phyloP scores from a whole-genome alignment of 2,329 filamentous ascomycete genomes.

The Colletotrichum gigasporum region DNA sequence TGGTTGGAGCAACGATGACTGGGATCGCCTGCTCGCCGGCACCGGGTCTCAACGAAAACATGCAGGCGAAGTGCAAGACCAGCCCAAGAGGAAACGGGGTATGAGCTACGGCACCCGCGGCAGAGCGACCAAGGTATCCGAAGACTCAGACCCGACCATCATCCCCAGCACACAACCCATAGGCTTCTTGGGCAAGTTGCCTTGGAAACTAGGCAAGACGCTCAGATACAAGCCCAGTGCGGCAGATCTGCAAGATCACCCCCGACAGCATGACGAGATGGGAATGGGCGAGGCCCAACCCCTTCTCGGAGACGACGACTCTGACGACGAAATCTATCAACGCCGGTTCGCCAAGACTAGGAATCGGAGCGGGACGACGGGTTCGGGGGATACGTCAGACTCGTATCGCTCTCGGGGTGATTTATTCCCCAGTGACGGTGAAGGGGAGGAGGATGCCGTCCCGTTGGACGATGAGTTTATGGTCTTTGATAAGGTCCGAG shows the following conservation, averaged over 20 bases:
- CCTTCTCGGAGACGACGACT: conserved; percentile 60
- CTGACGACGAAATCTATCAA: conserved; percentile 40
- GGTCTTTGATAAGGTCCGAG: conserved; percentile 80
- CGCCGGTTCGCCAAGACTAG: conserved; percentile 52
- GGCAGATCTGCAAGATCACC: conserved; percentile 89
- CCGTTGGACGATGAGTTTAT: conserved; percentile 93
- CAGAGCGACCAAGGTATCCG: conserved; percentile 47
- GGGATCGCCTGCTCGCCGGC: conserved; percentile 83
- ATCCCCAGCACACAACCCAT: conserved; percentile 88
- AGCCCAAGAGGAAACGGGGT: conserved; percentile 77
- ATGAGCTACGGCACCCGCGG: conserved; percentile 90
- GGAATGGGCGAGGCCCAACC: conserved; percentile 71
- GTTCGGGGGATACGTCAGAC: conserved; percentile 83
- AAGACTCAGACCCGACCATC: conserved; percentile 86
- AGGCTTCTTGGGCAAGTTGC: conserved; percentile 84
- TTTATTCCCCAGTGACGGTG: conserved; percentile 86
- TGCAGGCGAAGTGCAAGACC: conserved; percentile 57
- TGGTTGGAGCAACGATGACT: conserved; percentile 82
- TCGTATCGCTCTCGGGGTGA: conserved; percentile 90
- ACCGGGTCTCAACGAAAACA: conserved; percentile 60
- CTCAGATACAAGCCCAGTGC: conserved; percentile 90
- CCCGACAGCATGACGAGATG: conserved; percentile 60
- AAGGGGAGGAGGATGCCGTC: conserved; percentile 92
- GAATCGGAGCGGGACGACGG: conserved; percentile 80
- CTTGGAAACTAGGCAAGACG: conserved; percentile 85